Base-by-base conservation (phyloP, 768 basidiomycete species). In the Candolleomyces eurysporus region DNA sequence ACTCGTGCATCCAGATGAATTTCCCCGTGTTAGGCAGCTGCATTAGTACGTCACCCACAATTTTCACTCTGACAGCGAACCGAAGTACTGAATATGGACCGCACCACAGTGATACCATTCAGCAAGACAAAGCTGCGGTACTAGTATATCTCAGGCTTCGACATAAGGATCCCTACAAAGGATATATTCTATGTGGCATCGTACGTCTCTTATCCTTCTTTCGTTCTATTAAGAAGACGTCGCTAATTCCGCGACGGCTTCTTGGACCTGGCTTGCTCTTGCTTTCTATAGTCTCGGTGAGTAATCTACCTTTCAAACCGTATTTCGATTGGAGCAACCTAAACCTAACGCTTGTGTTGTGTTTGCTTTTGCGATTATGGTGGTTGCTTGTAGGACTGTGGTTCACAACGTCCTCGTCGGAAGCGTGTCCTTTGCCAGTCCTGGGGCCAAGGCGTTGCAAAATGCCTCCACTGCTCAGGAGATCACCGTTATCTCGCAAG, bases 401-500 rank as follows among this genome's bases (percentile, higher is more conserved):
- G 86, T 86, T 50, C 86, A 89, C 68, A 88, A 89, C 63, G 87
- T 89, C 8, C 72, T 89, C 48, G 88, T 90, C 32, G 90, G 91
- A 42, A 89, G 88, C 64, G 86, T 93, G 36, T 91, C 91, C 1
- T 90, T 89, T 67, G 90, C 90, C 4, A 82, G 83, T 49, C 87
- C 89, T 9, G 87, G 87, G 8, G 84, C 85, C 22, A 91, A 91
- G 69, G 87, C 89, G 0, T 79, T 92, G 66, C 89, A 92, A 67
- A 91, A 87, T 67, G 89, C 88, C 16, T 90, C 90, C 14, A 92
- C 91, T 0, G 91, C 91, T 0, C 90, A 91, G 72, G 91, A 92
- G 74, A 85, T 92, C 63, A 84, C 85, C 19, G 84, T 92, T 32
- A 82, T 92, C 57, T 84, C 89, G 0, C 88, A 89, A 40, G 75